Base-by-base conservation (phyloP, 2,329 filamentous ascomycete species). In the Pseudogymnoascus sp. region DNA sequence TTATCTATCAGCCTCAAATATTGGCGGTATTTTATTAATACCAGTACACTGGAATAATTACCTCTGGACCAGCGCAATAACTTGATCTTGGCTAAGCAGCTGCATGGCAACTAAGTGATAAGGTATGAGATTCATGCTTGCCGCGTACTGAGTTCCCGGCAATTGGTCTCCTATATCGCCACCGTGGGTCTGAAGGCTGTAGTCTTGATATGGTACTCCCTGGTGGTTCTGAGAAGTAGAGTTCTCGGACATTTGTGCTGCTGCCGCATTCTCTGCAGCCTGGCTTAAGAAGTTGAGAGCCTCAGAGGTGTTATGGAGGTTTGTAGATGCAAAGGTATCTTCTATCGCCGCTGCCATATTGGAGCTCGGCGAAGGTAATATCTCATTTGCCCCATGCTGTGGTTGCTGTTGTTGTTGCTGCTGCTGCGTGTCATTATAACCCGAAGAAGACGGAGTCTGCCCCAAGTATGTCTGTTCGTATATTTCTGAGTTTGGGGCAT, bases 1-100 rank as follows among this genome's bases (percentile, higher is more conserved):
- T 76, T 42, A 85, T 74, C 66, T 80, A 76, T 66, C 79, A 80
- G 37, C 85, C 76, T 16, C 79, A 42, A 47, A 26, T 47, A 24
- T 26, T 26, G 42, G 21, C 21, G 21, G 16, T 42, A 42, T 40
- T 24, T 44, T 14, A 29, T 29, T 29, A 29, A 29, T 29, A 47
- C 13, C 42, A 47, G 6, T 47, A 26, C 42, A 47, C 21, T 13
- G 21, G 42, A 47, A 26, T 14, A 21, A 47, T 26, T 47, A 47
- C 42, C 42, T 47, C 2, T 21, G 21, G 26, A 47, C 42, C 21
- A 47, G 21, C 11, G 24, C 42, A 47, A 47, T 47, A 47, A 47
- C 26, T 47, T 47, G 42, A 47, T 47, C 42, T 26, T 47, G 21
- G 42, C 21, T 47, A 47, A 47, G 42, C 14, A 47, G 21, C 42